Conservation (phyloP, 495 filamentous ascomycete genomes). For the Aspergillus campestris region DNA sequence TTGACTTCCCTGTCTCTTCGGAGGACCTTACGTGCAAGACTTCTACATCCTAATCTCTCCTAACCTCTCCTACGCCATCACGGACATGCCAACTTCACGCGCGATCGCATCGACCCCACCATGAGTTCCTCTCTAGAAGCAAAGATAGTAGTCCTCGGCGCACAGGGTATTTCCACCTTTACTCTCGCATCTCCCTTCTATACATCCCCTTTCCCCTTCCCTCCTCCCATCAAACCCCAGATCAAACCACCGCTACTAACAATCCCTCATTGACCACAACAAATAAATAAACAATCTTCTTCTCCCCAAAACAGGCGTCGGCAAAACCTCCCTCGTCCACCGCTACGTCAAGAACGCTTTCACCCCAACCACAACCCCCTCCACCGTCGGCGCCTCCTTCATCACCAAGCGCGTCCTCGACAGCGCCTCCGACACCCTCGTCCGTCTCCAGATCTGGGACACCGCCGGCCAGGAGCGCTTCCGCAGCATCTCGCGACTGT, state of each 20-base stretch:
- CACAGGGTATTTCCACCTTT: constrained; percentile 48
- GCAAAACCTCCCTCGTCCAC: constrained; percentile 87
- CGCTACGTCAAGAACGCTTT: constrained; percentile 80
- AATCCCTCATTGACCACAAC: neutral
- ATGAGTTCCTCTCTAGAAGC: constrained; percentile 79
- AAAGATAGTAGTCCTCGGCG: constrained; percentile 85
- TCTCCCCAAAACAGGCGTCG: constrained; percentile 52
- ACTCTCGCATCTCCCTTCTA: neutral
- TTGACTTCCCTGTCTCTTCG: neutral
- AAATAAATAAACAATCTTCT: neutral
- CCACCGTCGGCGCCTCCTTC: constrained; percentile 90
- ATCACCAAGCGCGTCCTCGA: constrained; percentile 88
- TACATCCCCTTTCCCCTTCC: neutral
- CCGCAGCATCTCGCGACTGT: constrained; percentile 82
- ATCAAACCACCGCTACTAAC: neutral
- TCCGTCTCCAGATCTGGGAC: constrained; percentile 88
- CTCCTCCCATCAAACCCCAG: no score
- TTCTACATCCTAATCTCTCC: no score
- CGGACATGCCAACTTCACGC: no score
- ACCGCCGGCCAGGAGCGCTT: constrained; percentile 95
- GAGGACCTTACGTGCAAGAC: no score
- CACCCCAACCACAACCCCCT: constrained; percentile 55
- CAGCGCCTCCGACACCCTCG: constrained; percentile 66
- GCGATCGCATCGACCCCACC: constrained; percentile 20
- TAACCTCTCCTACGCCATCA: no score